Conservation (phyloP, 2,329 filamentous ascomycete genomes). For the Aspergillus aculeatus region DNA sequence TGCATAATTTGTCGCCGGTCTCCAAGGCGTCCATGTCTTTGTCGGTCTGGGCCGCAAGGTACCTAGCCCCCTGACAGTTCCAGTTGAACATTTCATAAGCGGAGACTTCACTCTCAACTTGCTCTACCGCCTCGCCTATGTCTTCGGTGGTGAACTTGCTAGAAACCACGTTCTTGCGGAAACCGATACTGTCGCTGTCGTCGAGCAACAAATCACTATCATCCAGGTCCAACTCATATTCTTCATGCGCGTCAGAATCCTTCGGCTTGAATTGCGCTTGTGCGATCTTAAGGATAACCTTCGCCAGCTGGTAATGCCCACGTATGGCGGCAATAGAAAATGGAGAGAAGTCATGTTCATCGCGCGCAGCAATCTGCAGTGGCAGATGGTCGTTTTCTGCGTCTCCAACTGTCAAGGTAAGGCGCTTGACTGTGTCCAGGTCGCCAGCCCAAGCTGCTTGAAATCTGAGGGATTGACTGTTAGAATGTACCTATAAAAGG, state of each 20-base stretch:
- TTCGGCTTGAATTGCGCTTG: constrained; percentile 47
- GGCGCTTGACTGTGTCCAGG: constrained; percentile 54
- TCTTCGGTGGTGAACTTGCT: constrained; percentile 73
- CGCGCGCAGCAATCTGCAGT: constrained; percentile 62
- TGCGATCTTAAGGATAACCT: constrained; percentile 70
- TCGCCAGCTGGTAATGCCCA: constrained; percentile 64
- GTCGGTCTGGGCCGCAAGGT: constrained; percentile 10
- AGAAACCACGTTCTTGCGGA: constrained; percentile 57
- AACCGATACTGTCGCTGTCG: constrained; percentile 23
- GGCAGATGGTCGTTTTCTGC: constrained; percentile 55
- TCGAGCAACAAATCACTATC: not conserved
- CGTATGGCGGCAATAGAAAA: constrained; percentile 68
- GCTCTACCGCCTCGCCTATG: constrained; percentile 66
- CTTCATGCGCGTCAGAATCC: constrained; percentile 34
- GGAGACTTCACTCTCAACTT: constrained; percentile 63
- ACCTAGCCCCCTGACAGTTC: constrained; percentile 32
- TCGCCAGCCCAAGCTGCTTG: constrained; percentile 74
- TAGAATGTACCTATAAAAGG: constrained; percentile 1
- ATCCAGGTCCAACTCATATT: constrained; percentile 34
- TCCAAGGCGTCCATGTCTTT: not conserved
- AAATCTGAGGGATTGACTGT: constrained; percentile 47
- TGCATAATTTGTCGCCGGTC: not conserved
- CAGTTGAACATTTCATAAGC: constrained; percentile 56
- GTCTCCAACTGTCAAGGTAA: constrained; percentile 37
- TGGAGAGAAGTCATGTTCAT: constrained; percentile 54